phyloP scores from a whole-genome alignment of 345 rosid genomes.

The Hevea brasiliensis region DNA sequence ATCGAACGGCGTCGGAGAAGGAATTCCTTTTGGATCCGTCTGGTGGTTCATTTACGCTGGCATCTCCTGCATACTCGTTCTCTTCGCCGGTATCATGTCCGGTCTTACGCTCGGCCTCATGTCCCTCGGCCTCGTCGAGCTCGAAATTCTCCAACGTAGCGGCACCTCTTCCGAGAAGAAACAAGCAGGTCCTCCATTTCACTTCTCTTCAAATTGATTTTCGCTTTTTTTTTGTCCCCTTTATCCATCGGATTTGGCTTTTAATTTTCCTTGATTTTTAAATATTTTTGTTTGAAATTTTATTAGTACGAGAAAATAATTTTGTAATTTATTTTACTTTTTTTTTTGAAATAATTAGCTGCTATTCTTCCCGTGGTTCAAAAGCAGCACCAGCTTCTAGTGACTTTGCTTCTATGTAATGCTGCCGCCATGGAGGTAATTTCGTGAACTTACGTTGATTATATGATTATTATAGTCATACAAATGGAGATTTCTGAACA shows the following conservation, averaged over 20 bases:
- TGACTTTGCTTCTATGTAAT: slow-evolving; percentile 86
- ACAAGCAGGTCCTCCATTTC: slow-evolving; percentile 63
- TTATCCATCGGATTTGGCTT: background rate
- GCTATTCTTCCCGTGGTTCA: slow-evolving; percentile 83
- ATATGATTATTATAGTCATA: background rate
- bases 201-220: background rate
- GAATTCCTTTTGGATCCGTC: slow-evolving; percentile 59
- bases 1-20: slow-evolving; percentile 32
- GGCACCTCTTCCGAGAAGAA: slow-evolving; percentile 81
- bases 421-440: slow-evolving; percentile 91
- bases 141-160: slow-evolving; percentile 92
- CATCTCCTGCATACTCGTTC: slow-evolving; percentile 73
- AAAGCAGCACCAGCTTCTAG: slow-evolving; percentile 94
- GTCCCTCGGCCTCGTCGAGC: slow-evolving; percentile 96
- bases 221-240: background rate
- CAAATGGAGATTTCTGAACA: too few relatives aligned
- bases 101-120: slow-evolving; percentile 96
- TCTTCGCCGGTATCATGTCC: slow-evolving; percentile 96
- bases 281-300: too few relatives aligned
- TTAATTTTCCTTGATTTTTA: too few relatives aligned
- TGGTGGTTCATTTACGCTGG: slow-evolving; percentile 67
- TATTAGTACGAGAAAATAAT: background rate
- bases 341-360: slow-evolving; percentile 40
- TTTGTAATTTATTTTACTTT: background rate
- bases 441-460: background rate